phyloP scores from a whole-genome alignment of 73 alveolate genomes.

The Tetrahymena elliotti region DNA sequence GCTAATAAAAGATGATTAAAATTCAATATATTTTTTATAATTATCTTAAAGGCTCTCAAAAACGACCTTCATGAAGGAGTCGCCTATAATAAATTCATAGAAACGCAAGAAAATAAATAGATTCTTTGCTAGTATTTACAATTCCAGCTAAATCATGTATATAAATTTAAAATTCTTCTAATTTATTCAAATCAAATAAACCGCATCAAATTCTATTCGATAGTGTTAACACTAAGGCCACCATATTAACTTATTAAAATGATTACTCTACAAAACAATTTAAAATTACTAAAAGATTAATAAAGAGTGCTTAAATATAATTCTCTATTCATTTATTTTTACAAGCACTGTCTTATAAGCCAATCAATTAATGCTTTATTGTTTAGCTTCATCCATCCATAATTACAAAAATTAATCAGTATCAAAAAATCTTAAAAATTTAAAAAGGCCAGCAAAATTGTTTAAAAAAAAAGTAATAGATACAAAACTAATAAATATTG shows the following conservation, averaged over 20 bases:
- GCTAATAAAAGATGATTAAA: not conserved
- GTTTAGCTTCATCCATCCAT: not conserved
- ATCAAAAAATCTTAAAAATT: too few species aligned
- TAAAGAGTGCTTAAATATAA: not conserved
- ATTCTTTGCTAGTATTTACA: not conserved
- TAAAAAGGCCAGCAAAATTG: not conserved
- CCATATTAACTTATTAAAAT: too few species aligned
- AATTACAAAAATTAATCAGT: too few species aligned
- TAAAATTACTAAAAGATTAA: too few species aligned
- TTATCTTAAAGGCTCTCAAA: not conserved
- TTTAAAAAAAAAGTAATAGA: not conserved
- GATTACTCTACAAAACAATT: not conserved
- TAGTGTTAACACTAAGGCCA: not conserved
- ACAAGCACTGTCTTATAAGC: not conserved
- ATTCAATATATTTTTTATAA: not conserved
- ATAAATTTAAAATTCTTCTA: not conserved
- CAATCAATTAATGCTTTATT: too few species aligned
- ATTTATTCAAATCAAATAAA: not conserved
- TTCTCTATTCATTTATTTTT: not conserved
- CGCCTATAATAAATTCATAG: not conserved
- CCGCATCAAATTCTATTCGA: not conserved
- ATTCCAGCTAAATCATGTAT: not conserved
- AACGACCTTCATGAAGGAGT: not conserved
- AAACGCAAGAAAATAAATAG: not conserved
- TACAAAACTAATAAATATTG: not conserved